Base-by-base conservation (phyloP, 768 basidiomycete genomes). In the Nidularia pulvinata region DNA sequence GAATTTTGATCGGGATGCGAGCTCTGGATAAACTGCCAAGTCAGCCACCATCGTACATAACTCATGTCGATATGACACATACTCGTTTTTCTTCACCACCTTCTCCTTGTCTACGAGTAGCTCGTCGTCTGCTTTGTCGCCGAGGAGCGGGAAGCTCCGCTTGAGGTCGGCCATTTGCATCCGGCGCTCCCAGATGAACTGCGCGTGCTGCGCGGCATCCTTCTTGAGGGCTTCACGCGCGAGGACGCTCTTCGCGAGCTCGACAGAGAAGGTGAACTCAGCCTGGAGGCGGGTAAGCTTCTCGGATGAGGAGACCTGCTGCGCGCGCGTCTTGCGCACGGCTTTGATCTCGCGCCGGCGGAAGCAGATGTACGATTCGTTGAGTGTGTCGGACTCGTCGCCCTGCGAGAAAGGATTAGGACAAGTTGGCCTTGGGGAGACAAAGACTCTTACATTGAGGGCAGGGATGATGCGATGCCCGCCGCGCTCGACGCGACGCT, bases 281-380 rank as follows among this genome's bases (percentile, higher is more conserved):
- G 71, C 66, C 57, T 92, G 87, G 13, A 98, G 74, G 16, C 93
- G 90, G 4, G 85, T 70, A 58, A 99, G 82, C 59, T 93, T 92
- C 62, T 98, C 96, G 11, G 94, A 88, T 14, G 88, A 93, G 1
- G 90, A 89, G 7, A 86, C 86, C 63, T 98, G 95, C 1, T 89
- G 89, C 11, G 94, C 88, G 6, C 96, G 86, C 7, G 96, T 98
- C 74, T 98, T 98, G 57, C 97, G 86, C 45, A 93, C 83, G 3
- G 92, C 86, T 67, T 98, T 98, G 69, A 90, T 88, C 67, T 98
- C 96, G 51, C 95, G 88, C 55, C 95, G 82, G 36, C 97, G 85
- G 80, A 99, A 99, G 71, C 97, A 99, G 45, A 98, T 90, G 58
- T 98, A 98, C 0, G 96, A 95, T 61, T 96, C 95, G 52, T 92